Evolutionary conservation across 2,329 filamentous ascomycete genomes (phyloP).

Genomic region (Botrytis paeoniae): DNA sequence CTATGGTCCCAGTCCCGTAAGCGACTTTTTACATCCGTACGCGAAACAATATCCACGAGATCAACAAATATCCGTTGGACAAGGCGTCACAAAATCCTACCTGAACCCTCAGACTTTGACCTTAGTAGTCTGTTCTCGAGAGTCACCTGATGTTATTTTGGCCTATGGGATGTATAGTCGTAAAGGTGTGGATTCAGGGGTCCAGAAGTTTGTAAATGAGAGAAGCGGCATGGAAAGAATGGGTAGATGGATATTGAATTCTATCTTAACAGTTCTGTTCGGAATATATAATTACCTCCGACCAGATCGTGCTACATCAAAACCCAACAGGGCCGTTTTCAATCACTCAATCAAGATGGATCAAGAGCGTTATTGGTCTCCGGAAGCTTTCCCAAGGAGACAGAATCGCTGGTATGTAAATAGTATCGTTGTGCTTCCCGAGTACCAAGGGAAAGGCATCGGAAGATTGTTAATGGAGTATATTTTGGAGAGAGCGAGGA

Average conservation of each 20-base stretch:
- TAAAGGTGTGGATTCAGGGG: conserved; percentile 27
- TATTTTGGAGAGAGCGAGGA: conserved; percentile 25
- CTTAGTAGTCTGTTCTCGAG: conserved; percentile 24
- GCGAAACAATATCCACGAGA: conserved; percentile 22
- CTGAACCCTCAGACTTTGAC: conserved; percentile 17
- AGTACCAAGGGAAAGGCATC: conserved; percentile 31
- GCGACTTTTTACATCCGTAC: conserved; percentile 22
- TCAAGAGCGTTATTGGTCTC: conserved; percentile 28
- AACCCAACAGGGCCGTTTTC: conserved; percentile 18
- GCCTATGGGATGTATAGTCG: conserved; percentile 28
- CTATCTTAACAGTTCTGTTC: conserved; percentile 20
- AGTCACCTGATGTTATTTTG: conserved; percentile 20
- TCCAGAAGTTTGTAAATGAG: not conserved
- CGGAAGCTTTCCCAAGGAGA: conserved; percentile 25
- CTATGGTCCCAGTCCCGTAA: conserved; percentile 24
- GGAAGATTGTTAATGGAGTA: conserved; percentile 29
- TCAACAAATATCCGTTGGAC: conserved; percentile 14
- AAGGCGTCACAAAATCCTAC: conserved; percentile 19
- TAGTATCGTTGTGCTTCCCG: conserved; percentile 27
- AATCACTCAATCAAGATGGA: conserved; percentile 18
- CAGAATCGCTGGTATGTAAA: conserved; percentile 29
- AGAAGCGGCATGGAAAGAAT: conserved; percentile 1
- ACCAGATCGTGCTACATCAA: conserved; percentile 24
- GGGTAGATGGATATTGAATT: conserved; percentile 18
- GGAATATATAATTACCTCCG: conserved; percentile 19